These are phyloP conservation scores for Brassica carinata DNA, from an alignment of 345 rosid genomes.

Conservation along the genomic window DNA sequence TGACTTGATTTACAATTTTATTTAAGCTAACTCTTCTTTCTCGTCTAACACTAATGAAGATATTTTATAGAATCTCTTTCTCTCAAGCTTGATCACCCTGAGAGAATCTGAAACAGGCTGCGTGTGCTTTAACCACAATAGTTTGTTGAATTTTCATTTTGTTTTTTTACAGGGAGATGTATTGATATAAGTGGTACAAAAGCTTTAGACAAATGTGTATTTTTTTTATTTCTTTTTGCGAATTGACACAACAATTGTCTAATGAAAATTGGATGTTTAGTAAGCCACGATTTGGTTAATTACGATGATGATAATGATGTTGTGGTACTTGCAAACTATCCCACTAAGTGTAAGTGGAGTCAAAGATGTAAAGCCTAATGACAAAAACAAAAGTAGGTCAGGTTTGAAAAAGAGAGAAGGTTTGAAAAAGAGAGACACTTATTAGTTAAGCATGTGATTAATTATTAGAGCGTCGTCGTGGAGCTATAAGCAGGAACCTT, in stretches of 20 bases:
- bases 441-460: neutral
- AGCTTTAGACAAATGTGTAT: too few relatives aligned
- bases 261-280: neutral
- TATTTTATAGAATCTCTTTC: too few relatives aligned
- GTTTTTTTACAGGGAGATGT: too few relatives aligned
- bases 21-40: too few relatives aligned
- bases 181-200: too few relatives aligned
- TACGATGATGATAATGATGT: neutral
- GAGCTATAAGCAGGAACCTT: slow-evolving; percentile 75
- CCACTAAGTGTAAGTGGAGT: neutral
- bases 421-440: neutral
- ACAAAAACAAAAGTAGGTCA: neutral
- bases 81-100: too few relatives aligned
- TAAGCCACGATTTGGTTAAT: neutral
- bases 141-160: neutral
- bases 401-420: neutral
- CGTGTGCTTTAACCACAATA: neutral
- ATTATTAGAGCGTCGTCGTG: slow-evolving; percentile 21
- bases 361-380: neutral
- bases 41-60: too few relatives aligned
- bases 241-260: too few relatives aligned
- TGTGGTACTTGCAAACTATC: neutral
- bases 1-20: too few relatives aligned
- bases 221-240: too few relatives aligned
- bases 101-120: too few relatives aligned